Evolutionary conservation across 1,284 basidiomycete genomes (phyloP).

Genomic region (Sphagnurus paluster): DNA sequence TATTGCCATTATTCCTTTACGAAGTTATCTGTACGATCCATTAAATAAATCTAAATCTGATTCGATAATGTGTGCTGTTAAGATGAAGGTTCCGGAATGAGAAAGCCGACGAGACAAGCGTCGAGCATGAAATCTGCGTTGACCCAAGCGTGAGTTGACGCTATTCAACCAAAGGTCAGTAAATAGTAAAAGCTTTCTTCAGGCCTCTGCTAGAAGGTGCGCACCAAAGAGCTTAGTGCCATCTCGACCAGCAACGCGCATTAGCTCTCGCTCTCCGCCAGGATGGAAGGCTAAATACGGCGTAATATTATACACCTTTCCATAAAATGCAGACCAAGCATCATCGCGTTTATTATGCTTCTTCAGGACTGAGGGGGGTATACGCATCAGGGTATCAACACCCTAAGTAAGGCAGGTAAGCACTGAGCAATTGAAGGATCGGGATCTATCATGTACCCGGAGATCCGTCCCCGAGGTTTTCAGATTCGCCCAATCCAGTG

Average conservation of each 20-base stretch:
- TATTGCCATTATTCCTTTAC: too few relatives aligned
- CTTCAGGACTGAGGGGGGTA: constrained; percentile 85
- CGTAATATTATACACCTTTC: constrained; percentile 97
- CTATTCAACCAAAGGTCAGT: too few relatives aligned
- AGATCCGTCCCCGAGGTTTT: constrained; percentile 80
- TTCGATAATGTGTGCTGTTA: not conserved
- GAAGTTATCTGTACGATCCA: too few relatives aligned
- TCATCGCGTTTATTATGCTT: constrained; percentile 84
- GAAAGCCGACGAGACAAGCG: constrained; percentile 86
- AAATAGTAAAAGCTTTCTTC: constrained; percentile 1
- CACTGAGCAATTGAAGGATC: constrained; percentile 1
- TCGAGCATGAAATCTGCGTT: constrained; percentile 94
- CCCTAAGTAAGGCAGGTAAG: constrained; percentile 46
- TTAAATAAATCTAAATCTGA: not conserved
- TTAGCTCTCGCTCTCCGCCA: constrained; percentile 90
- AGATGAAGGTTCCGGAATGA: constrained; percentile 64
- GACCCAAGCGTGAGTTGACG: constrained; percentile 74
- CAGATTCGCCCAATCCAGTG: constrained; percentile 93
- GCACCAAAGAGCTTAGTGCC: constrained; percentile 92
- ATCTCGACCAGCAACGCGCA: constrained; percentile 95
- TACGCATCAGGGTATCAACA: constrained; percentile 64
- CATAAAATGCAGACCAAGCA: constrained; percentile 92
- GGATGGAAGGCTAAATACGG: constrained; percentile 93
- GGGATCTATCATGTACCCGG: constrained; percentile 49
- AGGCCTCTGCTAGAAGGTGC: constrained; percentile 21